Evolutionary conservation across 176 grass and related monocot species (phyloP).

Genomic region (Raddia distichophylla): DNA sequence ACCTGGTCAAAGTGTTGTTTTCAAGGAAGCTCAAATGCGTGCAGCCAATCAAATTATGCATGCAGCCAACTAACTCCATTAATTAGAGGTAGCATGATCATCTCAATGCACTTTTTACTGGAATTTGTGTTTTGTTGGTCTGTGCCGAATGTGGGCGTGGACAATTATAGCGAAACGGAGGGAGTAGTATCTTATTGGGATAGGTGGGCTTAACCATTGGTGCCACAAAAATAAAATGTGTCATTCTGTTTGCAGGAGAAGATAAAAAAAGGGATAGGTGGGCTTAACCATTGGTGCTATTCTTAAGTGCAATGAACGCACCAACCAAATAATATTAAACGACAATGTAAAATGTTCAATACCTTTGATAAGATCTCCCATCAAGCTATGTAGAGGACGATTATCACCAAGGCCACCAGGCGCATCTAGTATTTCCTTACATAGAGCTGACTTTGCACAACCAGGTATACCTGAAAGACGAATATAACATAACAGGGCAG

Average conservation of each 20-base stretch:
- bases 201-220: no score
- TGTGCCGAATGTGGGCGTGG: no score
- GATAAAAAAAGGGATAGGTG: constrained; percentile 10
- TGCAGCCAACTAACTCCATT: no score
- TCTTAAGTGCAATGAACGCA: constrained; percentile 10
- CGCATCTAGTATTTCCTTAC: constrained; percentile 80
- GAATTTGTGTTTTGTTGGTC: no score
- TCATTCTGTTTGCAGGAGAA: not conserved
- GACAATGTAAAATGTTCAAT: constrained; percentile 25
- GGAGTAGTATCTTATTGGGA: no score
- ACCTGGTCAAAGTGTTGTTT: no score
- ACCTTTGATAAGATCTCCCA: constrained; percentile 99
- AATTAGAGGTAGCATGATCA: no score
- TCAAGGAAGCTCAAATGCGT: no score
- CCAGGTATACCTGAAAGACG: constrained; percentile 87
- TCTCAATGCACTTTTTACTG: no score
- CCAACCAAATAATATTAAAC: constrained; percentile 8
- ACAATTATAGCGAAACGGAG: no score
- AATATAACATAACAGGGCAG: constrained; percentile 25
- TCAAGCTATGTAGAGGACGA: constrained; percentile 87
- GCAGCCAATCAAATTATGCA: no score
- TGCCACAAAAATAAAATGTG: not conserved
- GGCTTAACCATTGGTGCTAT: not conserved
- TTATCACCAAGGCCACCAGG: constrained; percentile 84
- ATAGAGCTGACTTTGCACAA: constrained; percentile 95